Base-by-base conservation (phyloP, 805 yeast species). In the Ogataea kodamae region DNA sequence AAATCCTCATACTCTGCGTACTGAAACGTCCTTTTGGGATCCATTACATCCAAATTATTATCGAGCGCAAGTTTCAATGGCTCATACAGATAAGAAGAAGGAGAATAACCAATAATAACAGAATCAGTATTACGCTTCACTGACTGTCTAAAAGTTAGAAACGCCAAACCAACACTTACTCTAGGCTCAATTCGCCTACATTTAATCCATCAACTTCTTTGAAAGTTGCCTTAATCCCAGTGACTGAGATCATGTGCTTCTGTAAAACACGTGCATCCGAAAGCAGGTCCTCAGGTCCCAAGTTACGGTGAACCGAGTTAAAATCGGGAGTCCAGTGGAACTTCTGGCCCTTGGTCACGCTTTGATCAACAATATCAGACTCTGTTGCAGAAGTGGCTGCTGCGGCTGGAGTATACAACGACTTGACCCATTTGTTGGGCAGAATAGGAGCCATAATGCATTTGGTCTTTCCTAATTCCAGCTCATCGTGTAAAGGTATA, bases 1-100 rank as follows among this genome's bases (percentile, higher is more conserved):
- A 88, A 60, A 29, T 83, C 87, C 54, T 90, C 98, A 56, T 90
- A 90, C 35, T 90, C 97, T 12, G 87, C 89, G 55, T 77, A 88
- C 40, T 87, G 96, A 48, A 85, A 78, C 0, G 76, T 57, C 41
- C 67, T 73, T 0, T 40, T 40, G 4, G 27, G 6, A 2, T 42
- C 41, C 3, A 39, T 31, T 5, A 21, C 28, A 5, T 25, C 28
- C 10, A 52, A 28, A 25, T 42, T 28, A 14, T 40, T 53, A 7
- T 44, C 23, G 30, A 70, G 56, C 1, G 76, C 71, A 12, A 50
- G 33, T 4, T 49, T 50, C 14, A 72, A 46, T 5, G 78, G 75
- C 34, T 59, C 50, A 40, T 52, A 66, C 18, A 72, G 52, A 45
- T 74, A 74, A 5, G 67, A 19, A 21, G 29, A 24, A n/a, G 29